Evolutionary conservation across 768 basidiomycete genomes (phyloP), one percentile per base, ranked within the genome.

Genomic region (Phylloporus rhodoxanthus): DNA sequence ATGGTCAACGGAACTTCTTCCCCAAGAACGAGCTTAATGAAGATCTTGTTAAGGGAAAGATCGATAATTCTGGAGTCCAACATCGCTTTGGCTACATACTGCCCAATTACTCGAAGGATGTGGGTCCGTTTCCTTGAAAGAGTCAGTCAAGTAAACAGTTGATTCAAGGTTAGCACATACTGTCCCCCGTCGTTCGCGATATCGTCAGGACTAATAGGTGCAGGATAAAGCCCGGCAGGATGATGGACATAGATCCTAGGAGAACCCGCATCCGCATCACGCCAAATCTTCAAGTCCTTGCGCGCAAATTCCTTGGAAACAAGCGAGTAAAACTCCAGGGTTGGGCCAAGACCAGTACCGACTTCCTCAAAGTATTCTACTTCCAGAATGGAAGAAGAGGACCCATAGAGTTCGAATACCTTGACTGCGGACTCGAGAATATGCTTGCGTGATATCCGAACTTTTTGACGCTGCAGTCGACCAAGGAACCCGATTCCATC

Each of bases 321-420:
- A 43, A 98, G 71, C n/a, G 94, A 89, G 68, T 98, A 99, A 71
- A 99, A 99, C 70, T 99, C 96, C 20, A 98, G 76, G 21, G 96
- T 98, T 7, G 96, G 96, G 3, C 96, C 96, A 10, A 99, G 74
- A 17, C 96, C 96, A 8, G 95, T 98, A 17, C 96, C 96, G 42
- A 97, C 94, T 73, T 99, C 96, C 62, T 96, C 92, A 61, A 97
- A 97, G 71, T 97, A 98, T 71, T 99, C 94, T 44, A 98, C 92
- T 66, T 99, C 96, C 36, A 99, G 78, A 19, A 97, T 82, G 0
- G 92, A 92, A 4, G 87, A 89, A 2, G 91, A 92, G 0, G 91
- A 90, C 1, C 96, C 96, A 59, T 97, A 99, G 43, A 98, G 80
- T 63, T 95, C 93, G 56, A 99, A 91, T 8, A 94, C 91, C 68